Evolutionary conservation across 495 filamentous ascomycete genomes (phyloP).

Genomic region (Chaetomium fimeti): DNA sequence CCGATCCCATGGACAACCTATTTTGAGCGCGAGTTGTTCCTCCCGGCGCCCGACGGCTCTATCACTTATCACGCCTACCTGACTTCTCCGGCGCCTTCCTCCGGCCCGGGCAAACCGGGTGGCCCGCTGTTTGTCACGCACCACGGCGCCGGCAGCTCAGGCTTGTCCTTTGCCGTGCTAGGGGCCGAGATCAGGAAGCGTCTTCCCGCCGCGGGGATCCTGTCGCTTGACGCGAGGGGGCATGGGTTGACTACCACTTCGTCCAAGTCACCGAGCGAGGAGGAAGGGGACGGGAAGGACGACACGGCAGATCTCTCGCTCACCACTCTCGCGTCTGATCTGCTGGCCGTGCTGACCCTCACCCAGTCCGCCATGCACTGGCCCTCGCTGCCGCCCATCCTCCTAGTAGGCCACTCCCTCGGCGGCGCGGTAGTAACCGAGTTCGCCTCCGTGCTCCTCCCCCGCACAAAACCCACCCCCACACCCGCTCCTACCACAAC

Average conservation of each 20-base stretch:
- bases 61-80: conserved; percentile 82
- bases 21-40: conserved; percentile 80
- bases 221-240: conserved; percentile 80
- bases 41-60: conserved; percentile 38
- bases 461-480: background rate
- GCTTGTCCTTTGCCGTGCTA: conserved; percentile 61
- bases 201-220: conserved; percentile 75
- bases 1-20: conserved; percentile 83
- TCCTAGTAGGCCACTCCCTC: conserved; percentile 91
- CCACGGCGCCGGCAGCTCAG: conserved; percentile 56
- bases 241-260: conserved; percentile 67
- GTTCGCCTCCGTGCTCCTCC: conserved; percentile 52
- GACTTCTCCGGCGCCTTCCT: conserved; percentile 54
- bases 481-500: background rate
- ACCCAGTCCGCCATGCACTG: conserved; percentile 66
- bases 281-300: background rate
- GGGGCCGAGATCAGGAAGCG: conserved; percentile 71
- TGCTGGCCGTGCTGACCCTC: conserved; percentile 64
- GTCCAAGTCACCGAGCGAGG: too few relatives aligned
- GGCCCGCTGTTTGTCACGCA: conserved; percentile 63
- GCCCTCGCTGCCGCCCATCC: conserved; percentile 66
- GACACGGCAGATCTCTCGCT: conserved; percentile 60
- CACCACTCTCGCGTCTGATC: conserved; percentile 67
- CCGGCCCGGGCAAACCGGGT: conserved; percentile 32
- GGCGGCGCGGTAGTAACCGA: conserved; percentile 94